Base-by-base conservation (phyloP, 108 stramenopile genomes). In the Cyclotella sp. region DNA sequence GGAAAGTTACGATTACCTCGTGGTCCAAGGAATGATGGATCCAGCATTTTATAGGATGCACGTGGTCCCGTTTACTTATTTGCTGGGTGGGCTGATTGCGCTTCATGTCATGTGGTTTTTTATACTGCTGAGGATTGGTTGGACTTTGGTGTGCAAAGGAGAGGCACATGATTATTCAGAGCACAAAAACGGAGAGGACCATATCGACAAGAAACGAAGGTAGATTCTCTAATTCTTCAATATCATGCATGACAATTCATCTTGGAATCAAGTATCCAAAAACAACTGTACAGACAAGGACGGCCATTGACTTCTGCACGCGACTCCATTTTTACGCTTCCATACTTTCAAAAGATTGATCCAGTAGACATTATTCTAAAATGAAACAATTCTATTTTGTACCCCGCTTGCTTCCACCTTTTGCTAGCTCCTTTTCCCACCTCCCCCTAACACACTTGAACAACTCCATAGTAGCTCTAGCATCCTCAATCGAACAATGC, bases 401-500 rank as follows among this genome's bases (percentile, higher is more conserved):
- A 30, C 49, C 61, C 1, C 61, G 61, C 24, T 30, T 68, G 34
- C 30, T 24, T 29, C 30, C 24, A 24, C 40, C 40, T 41, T 63
- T 63, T 45, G 29, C 68, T 63, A 87, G 55, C 26, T 85, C 84
- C 77, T 91, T 90, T 70, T 96, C 95, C 95, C 95, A 96, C 47
- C 84, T 71, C 1, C 65, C 74, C 42, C 86, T 82, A 9, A 86
- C 93, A 42, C 85, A 59, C 76, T 91, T 84, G 58, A 88, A 96
- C 63, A 96, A 76, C 54, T 94, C 88, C 95, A 96, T 94, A 52
- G 87, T 88, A 1, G 93, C 93, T 54, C 71, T 70, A 16, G 95
- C 95, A 90, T 96, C 95, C 58, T 94, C 90, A 13, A 92, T 71
- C 26, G 90, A 91, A 70, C 85, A 85, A 82, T 96, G 95, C 13